Conservation (phyloP, 371 early-diverging fungal species). For the Fennellomyces sp. region DNA sequence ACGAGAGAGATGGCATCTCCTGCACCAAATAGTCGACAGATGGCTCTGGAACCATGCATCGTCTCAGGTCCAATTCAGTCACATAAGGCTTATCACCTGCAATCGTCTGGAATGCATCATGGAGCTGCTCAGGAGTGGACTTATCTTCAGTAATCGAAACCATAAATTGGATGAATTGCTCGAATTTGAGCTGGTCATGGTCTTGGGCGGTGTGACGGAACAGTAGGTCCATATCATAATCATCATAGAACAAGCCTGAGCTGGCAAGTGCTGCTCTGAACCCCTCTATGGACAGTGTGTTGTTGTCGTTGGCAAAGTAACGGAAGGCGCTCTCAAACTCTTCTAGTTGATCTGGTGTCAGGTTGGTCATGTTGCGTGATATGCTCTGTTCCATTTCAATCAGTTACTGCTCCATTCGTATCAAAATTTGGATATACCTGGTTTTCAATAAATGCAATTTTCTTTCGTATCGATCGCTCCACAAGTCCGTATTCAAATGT, state of each 20-base stretch:
- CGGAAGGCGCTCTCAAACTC: slow-evolving; percentile 90
- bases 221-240: slow-evolving; percentile 70
- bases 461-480: slow-evolving; percentile 81
- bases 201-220: slow-evolving; percentile 71
- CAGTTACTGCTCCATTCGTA: neutral
- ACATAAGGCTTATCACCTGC: slow-evolving; percentile 85
- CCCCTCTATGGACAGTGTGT: slow-evolving; percentile 76
- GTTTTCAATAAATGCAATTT: slow-evolving; percentile 90
- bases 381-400: slow-evolving; percentile 59
- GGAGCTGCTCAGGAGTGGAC: slow-evolving; percentile 86
- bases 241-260: slow-evolving; percentile 80
- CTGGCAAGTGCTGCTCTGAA: slow-evolving; percentile 89
- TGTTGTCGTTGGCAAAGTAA: slow-evolving; percentile 86
- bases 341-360: slow-evolving; percentile 92
- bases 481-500: slow-evolving; percentile 83
- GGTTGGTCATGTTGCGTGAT: slow-evolving; percentile 86
- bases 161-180: slow-evolving; percentile 90
- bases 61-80: slow-evolving; percentile 72
- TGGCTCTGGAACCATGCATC: slow-evolving; percentile 66
- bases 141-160: slow-evolving; percentile 89
- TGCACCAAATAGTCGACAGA: slow-evolving; percentile 75
- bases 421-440: too few species aligned
- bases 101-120: slow-evolving; percentile 83
- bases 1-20: slow-evolving; percentile 66
- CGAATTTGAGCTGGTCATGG: slow-evolving; percentile 72